Evolutionary conservation across 345 rosid genomes (phyloP), one percentile per base, ranked within the genome.

Genomic region (Abelmoschus esculentus): DNA sequence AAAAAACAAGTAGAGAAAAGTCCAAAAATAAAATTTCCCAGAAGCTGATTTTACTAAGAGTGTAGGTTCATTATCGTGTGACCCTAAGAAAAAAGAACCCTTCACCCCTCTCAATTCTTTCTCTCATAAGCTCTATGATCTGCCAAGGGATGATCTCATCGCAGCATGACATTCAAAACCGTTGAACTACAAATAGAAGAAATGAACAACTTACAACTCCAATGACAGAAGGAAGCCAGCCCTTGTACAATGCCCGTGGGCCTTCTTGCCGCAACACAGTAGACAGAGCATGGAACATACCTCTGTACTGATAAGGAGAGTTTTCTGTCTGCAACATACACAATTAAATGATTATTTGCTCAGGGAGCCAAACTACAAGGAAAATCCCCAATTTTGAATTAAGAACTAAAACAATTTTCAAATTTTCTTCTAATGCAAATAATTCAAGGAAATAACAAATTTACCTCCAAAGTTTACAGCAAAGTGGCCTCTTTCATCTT

Each of bases 171-270:
- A 49, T 11, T 19, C 1, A 55, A 19, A 55, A 11, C 14, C 13
- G 22, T 18, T 49, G 1, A 71, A 61, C 22, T 54, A 34, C 46
- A 71, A 61, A 36, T 10, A 56, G 52, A 28, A 67, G 44, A 59
- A 1, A 10, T 2, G 17, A 62, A 6, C 34, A 32, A 83, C 98
- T 89, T 76, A 96, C 99, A 80, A 96, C 99, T 87, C 99, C 99
- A 77, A 96, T 96, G 64, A 96, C 97, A n/a, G 99, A 96, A 72
- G 99, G 99, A 74, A 96, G 89, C 99, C 99, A 96, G 69, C 97
- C 99, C 77, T 83, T 91, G 88, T 96, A 92, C 73, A 96, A 76
- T 66, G 99, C 99, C 54, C 96, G 81, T 26, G 95, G 90, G 65
- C 99, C 99, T 87, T 96, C 99, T 77, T 92, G 88, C 13, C 86